These are phyloP conservation scores for Fistulifera solaris DNA, from an alignment of 108 stramenopile genomes.

Conservation along the genomic window DNA sequence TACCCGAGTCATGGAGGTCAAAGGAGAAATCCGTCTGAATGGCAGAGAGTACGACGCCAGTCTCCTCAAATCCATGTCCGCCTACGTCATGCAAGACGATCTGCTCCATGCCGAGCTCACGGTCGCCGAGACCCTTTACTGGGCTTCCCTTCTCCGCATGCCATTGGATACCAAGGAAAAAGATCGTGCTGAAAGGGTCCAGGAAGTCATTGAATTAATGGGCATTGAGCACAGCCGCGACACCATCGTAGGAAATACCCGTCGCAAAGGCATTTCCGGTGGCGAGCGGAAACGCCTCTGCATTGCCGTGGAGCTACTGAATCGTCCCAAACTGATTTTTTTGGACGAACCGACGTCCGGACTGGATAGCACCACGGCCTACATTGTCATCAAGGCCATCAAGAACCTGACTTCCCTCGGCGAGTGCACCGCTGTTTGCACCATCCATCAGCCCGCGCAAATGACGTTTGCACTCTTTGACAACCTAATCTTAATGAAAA, in stretches of 20 bases:
- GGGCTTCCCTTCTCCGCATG: conserved; percentile 25
- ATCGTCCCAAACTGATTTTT: conserved; percentile 49
- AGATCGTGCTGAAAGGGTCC: conserved; percentile 30
- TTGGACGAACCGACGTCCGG: conserved; percentile 85
- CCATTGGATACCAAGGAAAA: conserved; percentile 16
- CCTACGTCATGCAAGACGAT: conserved; percentile 51
- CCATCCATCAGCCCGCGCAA: conserved; percentile 66
- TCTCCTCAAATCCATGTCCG: too few relatives aligned
- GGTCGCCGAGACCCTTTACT: conserved; percentile 38
- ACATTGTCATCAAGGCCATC: conserved; percentile 41
- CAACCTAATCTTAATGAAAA: conserved; percentile 40
- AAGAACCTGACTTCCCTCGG: conserved; percentile 27
- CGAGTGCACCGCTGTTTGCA: conserved; percentile 52
- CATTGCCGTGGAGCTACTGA: conserved; percentile 64
- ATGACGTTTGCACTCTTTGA: conserved; percentile 60
- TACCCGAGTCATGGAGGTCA: conserved; percentile 17
- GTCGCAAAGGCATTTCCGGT: conserved; percentile 48
- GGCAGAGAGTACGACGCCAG: too few relatives aligned
- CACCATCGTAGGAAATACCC: conserved; percentile 47
- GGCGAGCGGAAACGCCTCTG: conserved; percentile 79
- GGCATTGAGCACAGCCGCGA: conserved; percentile 41
- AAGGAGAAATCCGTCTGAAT: conserved; percentile 14
- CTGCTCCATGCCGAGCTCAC: conserved; percentile 33
- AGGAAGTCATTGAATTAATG: conserved; percentile 27
- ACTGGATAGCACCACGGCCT: conserved; percentile 49